Conservation (phyloP, 2,329 filamentous ascomycete genomes). For the Xylaria sp. region DNA sequence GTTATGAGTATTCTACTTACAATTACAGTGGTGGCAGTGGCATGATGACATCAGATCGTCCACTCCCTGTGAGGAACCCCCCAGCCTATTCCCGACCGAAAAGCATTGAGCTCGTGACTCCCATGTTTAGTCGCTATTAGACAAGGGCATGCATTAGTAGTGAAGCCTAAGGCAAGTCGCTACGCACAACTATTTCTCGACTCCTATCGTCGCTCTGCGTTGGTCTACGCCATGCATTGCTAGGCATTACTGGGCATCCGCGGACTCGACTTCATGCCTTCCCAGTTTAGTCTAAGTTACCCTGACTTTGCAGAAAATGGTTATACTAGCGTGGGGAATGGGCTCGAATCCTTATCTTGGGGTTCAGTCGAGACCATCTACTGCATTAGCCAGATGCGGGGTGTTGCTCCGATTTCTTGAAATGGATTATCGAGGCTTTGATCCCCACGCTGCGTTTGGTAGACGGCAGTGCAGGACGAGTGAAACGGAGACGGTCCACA, state of each 20-base stretch:
- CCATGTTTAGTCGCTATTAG: slow-evolving; percentile 62
- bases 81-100: slow-evolving; percentile 67
- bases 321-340: slow-evolving; percentile 24
- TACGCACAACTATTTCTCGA: not conserved
- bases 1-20: slow-evolving; percentile 53
- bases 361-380: slow-evolving; percentile 35
- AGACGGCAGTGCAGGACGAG: slow-evolving; percentile 13
- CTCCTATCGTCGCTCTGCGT: slow-evolving; percentile 22
- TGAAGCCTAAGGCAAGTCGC: slow-evolving; percentile 1
- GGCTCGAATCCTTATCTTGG: slow-evolving; percentile 30
- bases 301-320: slow-evolving; percentile 23
- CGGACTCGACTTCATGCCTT: slow-evolving; percentile 24
- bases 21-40: slow-evolving; percentile 51
- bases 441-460: slow-evolving; percentile 14
- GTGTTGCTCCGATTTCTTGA: slow-evolving; percentile 35
- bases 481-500: slow-evolving; percentile 1
- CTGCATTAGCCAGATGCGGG: slow-evolving; percentile 43
- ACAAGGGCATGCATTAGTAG: slow-evolving; percentile 6
- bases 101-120: slow-evolving; percentile 73
- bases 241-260: slow-evolving; percentile 14
- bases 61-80: slow-evolving; percentile 66
- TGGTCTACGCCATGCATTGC: slow-evolving; percentile 14
- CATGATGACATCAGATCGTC: slow-evolving; percentile 60
- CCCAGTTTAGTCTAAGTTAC: slow-evolving; percentile 32
- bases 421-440: slow-evolving; percentile 24